Percentiles rank a stretch among this genome's conserved stretches.
These are phyloP conservation scores for Amoebophrya sp. DNA, from an alignment of 169 alveolate genomes.

Conservation along the genomic window DNA sequence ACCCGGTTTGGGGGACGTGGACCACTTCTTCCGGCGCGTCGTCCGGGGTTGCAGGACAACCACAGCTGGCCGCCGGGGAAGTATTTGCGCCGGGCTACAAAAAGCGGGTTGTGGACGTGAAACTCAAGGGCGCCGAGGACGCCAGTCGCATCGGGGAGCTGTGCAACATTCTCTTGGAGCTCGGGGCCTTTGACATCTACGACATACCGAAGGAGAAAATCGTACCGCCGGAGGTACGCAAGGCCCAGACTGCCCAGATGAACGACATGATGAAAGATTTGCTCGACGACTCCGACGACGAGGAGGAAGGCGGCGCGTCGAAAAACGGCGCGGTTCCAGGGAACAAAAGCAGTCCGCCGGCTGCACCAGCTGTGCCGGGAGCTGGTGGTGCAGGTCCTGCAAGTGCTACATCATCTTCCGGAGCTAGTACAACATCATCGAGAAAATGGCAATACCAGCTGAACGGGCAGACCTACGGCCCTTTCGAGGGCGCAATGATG, in stretches of 20 bases:
- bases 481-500: not conserved
- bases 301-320: not conserved
- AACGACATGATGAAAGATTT: not conserved
- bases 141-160: slow-evolving; percentile 14
- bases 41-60: too few relatives aligned
- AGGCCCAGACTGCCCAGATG: not conserved
- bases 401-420: not conserved
- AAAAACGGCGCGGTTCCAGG: too few relatives aligned
- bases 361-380: not conserved
- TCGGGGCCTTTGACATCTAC: not conserved
- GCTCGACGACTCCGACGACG: not conserved
- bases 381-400: not conserved
- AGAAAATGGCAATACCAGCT: not conserved
- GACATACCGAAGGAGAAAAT: not conserved
- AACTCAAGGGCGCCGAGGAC: not conserved
- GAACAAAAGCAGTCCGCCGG: too few relatives aligned
- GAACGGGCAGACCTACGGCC: not conserved
- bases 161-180: not conserved
- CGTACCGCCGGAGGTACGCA: not conserved
- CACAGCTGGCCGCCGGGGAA: too few relatives aligned
- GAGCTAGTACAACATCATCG: too few relatives aligned
- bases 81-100: too few relatives aligned
- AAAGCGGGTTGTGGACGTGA: not conserved
- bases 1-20: slow-evolving; percentile 13
- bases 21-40: too few relatives aligned